phyloP scores from a whole-genome alignment of 1,284 basidiomycete genomes.

The Microbotryum lychnidis-dioicae region DNA sequence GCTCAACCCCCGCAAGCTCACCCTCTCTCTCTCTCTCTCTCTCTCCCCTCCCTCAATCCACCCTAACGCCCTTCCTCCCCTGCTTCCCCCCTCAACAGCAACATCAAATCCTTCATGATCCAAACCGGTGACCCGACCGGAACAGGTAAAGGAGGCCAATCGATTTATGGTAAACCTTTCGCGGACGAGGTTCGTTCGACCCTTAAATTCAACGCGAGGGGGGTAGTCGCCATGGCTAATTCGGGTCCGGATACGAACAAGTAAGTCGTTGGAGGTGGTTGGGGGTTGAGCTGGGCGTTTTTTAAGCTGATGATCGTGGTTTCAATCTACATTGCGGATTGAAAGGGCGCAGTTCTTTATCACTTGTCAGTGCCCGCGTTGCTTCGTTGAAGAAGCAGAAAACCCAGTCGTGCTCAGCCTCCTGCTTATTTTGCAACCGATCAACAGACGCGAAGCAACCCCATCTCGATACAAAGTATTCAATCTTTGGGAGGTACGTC shows the following conservation, averaged over 20 bases:
- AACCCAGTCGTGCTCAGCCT: too few species aligned
- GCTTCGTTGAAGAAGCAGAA: too few species aligned
- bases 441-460: slow-evolving; percentile 63
- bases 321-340: too few species aligned
- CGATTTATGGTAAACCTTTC: slow-evolving; percentile 64
- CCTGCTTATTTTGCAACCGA: too few species aligned
- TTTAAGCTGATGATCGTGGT: not conserved
- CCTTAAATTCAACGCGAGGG: slow-evolving; percentile 89
- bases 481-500: slow-evolving; percentile 67
- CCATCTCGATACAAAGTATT: slow-evolving; percentile 88
- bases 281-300: slow-evolving; percentile 17
- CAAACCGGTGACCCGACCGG: slow-evolving; percentile 41
- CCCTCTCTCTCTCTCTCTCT: not conserved
- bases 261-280: slow-evolving; percentile 38
- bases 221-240: slow-evolving; percentile 95
- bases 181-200: slow-evolving; percentile 83
- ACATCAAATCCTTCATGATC: slow-evolving; percentile 92
- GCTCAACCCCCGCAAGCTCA: slow-evolving; percentile 15
- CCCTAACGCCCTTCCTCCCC: too few species aligned
- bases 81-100: slow-evolving; percentile 44
- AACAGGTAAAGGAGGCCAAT: slow-evolving; percentile 47
- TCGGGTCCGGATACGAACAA: slow-evolving; percentile 88
- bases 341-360: slow-evolving; percentile 68
- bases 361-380: slow-evolving; percentile 47
- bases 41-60: not conserved